Percentiles rank a stretch among this genome's conserved stretches.
These are phyloP conservation scores for Scheffersomyces insectosa DNA, from an alignment of 1,139 yeast genomes.

Conservation along the genomic window DNA sequence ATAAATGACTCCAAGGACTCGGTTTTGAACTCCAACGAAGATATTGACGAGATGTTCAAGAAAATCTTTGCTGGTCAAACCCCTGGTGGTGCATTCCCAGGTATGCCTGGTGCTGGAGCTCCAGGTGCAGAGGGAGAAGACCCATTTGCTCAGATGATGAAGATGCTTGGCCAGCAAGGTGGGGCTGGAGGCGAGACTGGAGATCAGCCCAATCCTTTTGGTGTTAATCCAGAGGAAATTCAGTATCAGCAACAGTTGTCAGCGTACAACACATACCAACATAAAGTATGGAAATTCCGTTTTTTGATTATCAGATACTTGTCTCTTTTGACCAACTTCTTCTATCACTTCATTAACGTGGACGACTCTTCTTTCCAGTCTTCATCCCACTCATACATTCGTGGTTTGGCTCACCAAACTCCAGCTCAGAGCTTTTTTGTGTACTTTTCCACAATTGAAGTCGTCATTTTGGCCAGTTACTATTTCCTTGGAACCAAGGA, in stretches of 20 bases:
- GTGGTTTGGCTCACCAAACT: constrained; percentile 18
- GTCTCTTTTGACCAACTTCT: constrained; percentile 30
- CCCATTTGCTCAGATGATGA: constrained; percentile 38
- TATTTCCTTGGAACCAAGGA: constrained; percentile 29
- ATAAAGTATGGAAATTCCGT: constrained; percentile 31
- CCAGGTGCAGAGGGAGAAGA: constrained; percentile 16
- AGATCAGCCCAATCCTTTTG: constrained; percentile 5
- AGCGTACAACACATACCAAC: constrained; percentile 34
- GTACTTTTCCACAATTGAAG: constrained; percentile 35
- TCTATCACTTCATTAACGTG: constrained; percentile 30
- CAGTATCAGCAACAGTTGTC: constrained; percentile 33
- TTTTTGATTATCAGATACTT: constrained; percentile 34
- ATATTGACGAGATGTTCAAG: constrained; percentile 39
- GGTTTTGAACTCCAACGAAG: constrained; percentile 6
- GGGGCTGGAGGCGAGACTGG: constrained; percentile 10
- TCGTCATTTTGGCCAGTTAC: constrained; percentile 35
- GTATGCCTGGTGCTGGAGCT: constrained; percentile 5
- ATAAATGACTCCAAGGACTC: not conserved
- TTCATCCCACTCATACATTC: constrained; percentile 30
- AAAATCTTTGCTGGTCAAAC: constrained; percentile 26
- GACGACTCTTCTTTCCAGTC: constrained; percentile 27
- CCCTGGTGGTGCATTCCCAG: constrained; percentile 10
- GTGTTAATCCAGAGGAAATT: constrained; percentile 19
- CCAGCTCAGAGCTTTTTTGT: constrained; percentile 25
- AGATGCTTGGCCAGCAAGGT: constrained; percentile 12